These are phyloP conservation scores for Chaetomium sp. DNA, from an alignment of 2,329 filamentous ascomycete species.

Conservation along the genomic window DNA sequence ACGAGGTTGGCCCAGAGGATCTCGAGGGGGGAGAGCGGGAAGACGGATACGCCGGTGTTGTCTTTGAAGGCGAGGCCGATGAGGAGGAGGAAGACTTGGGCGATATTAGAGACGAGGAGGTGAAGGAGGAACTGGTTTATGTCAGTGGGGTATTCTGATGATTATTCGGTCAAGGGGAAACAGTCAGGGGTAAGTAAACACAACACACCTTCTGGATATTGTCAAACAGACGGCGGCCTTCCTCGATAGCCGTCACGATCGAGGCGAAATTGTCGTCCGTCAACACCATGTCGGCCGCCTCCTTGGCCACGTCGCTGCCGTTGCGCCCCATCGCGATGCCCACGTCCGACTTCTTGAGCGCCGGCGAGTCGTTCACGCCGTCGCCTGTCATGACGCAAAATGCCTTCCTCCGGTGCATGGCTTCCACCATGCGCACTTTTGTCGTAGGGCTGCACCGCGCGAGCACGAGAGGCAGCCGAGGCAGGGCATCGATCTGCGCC, in stretches of 20 bases:
- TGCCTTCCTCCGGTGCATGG: slow-evolving; percentile 59
- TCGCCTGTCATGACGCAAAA: slow-evolving; percentile 95
- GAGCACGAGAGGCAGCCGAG: slow-evolving; percentile 58
- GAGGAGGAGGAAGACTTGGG: slow-evolving; percentile 62
- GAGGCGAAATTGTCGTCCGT: slow-evolving; percentile 86
- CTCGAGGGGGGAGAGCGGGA: slow-evolving; percentile 64
- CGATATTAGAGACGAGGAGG: slow-evolving; percentile 62
- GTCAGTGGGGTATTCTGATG: no score
- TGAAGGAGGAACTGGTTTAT: slow-evolving; percentile 50
- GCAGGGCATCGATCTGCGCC: slow-evolving; percentile 55
- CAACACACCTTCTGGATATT: slow-evolving; percentile 62
- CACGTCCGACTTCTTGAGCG: slow-evolving; percentile 94
- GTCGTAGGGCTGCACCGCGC: slow-evolving; percentile 64
- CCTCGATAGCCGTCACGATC: slow-evolving; percentile 65
- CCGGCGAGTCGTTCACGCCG: slow-evolving; percentile 94
- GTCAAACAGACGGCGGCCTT: slow-evolving; percentile 63
- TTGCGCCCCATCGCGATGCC: slow-evolving; percentile 94
- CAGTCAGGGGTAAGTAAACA: not conserved
- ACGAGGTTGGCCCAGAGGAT: slow-evolving; percentile 74
- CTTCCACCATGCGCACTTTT: slow-evolving; percentile 70
- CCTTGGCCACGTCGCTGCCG: slow-evolving; percentile 95
- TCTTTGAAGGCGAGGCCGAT: slow-evolving; percentile 67
- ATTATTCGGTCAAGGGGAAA: no score
- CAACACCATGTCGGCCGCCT: slow-evolving; percentile 84
- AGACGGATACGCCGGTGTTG: slow-evolving; percentile 50